Base-by-base conservation (phyloP, 176 grass and related monocot genomes). In the Tillandsia fasciculata region DNA sequence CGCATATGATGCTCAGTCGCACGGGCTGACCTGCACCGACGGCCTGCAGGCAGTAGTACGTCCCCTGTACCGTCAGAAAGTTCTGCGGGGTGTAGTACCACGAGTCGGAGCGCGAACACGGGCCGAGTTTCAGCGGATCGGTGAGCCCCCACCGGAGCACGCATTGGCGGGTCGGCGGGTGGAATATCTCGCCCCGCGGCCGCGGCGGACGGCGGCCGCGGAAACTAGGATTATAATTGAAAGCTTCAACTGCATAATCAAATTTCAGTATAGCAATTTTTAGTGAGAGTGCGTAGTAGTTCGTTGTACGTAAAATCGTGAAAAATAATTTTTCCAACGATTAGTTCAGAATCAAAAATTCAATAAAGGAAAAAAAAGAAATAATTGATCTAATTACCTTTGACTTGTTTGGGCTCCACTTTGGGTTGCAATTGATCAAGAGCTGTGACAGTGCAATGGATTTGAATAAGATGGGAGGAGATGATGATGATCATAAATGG, bases 61-160 rank as follows among this genome's bases (percentile, higher is more conserved):
- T 78, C 22, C 81, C 81, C 0, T 15, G 48, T 9, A 83, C 20
- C 4, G 66, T 63, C 50, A 83, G 29, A 63, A 78, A 73, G 12
- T 78, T 42, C 59, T 83, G 81, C n/a, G 81, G 81, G 11, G 74
- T 83, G 61, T 83, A 73, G 10, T n/a, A 7, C 81, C 81, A 83
- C 9, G 81, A 77, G 57, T 78, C 74, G 15, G 74, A 73, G 2
- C 51, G 10, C 8, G 74, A 48, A 11, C 81, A 83, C 14, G 69
- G 20, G 61, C 74, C 81, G 11, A 83, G 69, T 42, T 12, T 78
- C 33, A 83, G 68, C 51, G 74, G 69, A 12, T 83, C 74, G 0
- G 53, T 48, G 1, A 73, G 51, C 23, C 2, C 49, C 15, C 66
- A 23, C 23, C 81, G 56, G 13, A 73, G 3, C 52, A 83, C 54